Evolutionary conservation across 148 eudicot species (phyloP), one percentile per base, ranked within the genome.

Genomic region (Rhododendron kiyosumense): DNA sequence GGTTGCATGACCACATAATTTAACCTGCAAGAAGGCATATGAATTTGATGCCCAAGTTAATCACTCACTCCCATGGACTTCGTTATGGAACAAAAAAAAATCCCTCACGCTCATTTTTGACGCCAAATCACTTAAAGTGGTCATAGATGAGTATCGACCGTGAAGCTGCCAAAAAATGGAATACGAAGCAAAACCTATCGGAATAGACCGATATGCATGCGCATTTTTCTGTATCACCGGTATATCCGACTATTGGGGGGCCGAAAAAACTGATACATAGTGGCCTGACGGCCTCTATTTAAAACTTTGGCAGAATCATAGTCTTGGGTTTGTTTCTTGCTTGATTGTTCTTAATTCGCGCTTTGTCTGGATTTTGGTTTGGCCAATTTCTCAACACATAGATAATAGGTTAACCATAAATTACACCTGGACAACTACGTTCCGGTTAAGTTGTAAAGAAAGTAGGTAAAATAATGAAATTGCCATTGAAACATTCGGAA

Each of bases 1-100:
- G 59, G 99, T 96, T 86, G 96, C 99, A 88, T 95, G 99, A 30
- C 99, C 99, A 88, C 99, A 96, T 24, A 96, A 89, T 81, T 90
- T 49, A 5, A 95, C 96, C 98, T 96, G 93, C 85, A 86, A 83
- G 73, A 5, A 87, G 28, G 22, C 52, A 52, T 28, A 67, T 22
- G 14, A 83, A 78, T 48, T 17, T 15, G 41, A 80, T 57, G 28
- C 41, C 49, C 49, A 36, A 59, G 26, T 82, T 61, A 36, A 59
- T 59, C 43, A 82, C 34, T 36, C 32, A 36, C 20, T 26, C 22
- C 83, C 74, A 36, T 10, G 46, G 67, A 81, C 32, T 30, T 20
- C 0, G 28, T 32, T 28, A 11, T 48, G 54, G 13, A 41, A 18
- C 45, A 7, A 63, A 52, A 52, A 52, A 52, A 52, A 52, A 52